Conservation (phyloP, 257 asterid species). For the Solanum pimpinellifolium region DNA sequence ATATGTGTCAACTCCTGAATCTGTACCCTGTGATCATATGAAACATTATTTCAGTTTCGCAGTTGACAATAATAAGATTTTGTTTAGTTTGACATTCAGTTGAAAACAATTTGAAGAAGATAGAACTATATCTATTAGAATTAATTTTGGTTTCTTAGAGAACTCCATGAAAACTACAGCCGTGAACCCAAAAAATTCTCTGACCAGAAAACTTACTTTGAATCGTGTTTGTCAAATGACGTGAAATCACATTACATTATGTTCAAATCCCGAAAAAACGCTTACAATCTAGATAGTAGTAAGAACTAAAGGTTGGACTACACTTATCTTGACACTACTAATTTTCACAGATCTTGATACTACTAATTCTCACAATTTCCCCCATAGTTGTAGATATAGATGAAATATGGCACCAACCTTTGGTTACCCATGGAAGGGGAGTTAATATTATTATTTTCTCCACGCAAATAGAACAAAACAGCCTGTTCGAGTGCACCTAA, state of each 20-base stretch:
- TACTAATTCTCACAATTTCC: background rate
- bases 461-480: background rate
- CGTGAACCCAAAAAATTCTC: background rate
- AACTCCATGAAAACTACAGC: background rate
- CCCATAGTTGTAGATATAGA: background rate
- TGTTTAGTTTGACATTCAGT: background rate
- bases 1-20: slow-evolving; percentile 87
- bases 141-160: background rate
- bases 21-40: slow-evolving; percentile 47
- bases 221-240: background rate
- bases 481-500: background rate
- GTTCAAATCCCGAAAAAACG: background rate
- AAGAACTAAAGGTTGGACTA: background rate
- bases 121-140: background rate
- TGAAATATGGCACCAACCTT: background rate
- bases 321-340: background rate
- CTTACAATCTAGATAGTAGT: background rate
- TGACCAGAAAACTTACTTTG: background rate
- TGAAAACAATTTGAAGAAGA: background rate
- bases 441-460: background rate
- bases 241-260: background rate
- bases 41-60: background rate
- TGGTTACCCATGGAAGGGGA: background rate
- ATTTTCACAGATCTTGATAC: background rate
- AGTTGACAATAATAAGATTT: background rate